phyloP scores from a whole-genome alignment of 116 monocot genomes.

The Posidonia oceanica region DNA sequence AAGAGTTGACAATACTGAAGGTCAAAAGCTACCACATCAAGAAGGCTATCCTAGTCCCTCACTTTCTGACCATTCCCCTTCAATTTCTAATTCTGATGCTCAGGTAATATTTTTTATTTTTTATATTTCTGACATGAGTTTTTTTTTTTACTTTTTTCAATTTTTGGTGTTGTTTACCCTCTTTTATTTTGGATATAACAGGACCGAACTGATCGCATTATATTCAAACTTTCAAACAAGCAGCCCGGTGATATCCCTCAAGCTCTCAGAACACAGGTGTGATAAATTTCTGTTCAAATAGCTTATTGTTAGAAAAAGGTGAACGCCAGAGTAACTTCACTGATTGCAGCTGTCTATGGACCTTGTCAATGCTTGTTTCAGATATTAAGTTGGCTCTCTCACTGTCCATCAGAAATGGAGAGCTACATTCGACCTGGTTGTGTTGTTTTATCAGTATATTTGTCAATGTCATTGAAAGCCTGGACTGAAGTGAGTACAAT shows the following conservation, averaged over 20 bases:
- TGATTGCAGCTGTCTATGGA: not conserved
- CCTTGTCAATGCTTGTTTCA: slow-evolving; percentile 18
- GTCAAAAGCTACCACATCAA: slow-evolving; percentile 21
- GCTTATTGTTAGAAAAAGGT: no score
- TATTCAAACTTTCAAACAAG: slow-evolving; percentile 92
- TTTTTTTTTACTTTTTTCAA: not conserved
- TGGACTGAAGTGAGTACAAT: slow-evolving; percentile 74
- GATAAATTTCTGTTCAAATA: no score
- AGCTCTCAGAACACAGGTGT: slow-evolving; percentile 53
- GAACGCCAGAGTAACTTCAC: no score
- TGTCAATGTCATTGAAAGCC: slow-evolving; percentile 58
- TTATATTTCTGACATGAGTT: not conserved
- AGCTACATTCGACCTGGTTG: slow-evolving; percentile 98
- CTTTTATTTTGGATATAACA: slow-evolving; percentile 9
- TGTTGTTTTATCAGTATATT: slow-evolving; percentile 77
- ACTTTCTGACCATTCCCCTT: slow-evolving; percentile 82
- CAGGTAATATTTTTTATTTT: slow-evolving; percentile 34
- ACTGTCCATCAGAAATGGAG: slow-evolving; percentile 91
- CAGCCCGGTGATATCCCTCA: slow-evolving; percentile 73
- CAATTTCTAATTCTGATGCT: slow-evolving; percentile 75
- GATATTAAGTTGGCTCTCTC: slow-evolving; percentile 89
- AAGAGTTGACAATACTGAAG: slow-evolving; percentile 21
- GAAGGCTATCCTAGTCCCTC: slow-evolving; percentile 49
- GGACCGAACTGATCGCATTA: slow-evolving; percentile 86
- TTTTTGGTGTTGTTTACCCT: not conserved